Evolutionary conservation across 1,284 basidiomycete species (phyloP), one percentile per base, ranked within the genome.

Genomic region (Leccinum cinnamomeum): DNA sequence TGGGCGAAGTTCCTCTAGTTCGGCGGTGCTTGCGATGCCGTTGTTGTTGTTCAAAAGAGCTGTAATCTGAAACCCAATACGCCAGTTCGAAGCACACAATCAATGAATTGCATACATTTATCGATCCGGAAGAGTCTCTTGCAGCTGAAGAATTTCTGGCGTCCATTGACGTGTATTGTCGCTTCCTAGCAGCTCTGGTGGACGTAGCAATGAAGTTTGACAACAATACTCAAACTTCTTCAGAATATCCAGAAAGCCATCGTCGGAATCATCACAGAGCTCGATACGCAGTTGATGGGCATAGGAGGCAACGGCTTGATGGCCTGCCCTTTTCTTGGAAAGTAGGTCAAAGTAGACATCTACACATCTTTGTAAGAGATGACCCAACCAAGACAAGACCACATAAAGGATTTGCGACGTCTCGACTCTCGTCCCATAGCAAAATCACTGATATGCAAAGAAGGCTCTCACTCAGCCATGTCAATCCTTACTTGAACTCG

Each of bases 61-160:
- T 70, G 89, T 88, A 39, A 90, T 75, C 71, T 92, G 90, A 68
- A 91, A 91, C 2, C 85, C 85, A 48, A 90, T 79, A 3, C 78
- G 70, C 86, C 88, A 90, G 14, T 74, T 64, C 11, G 65, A 62
- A 39, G 56, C 12, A 35, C 71, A 53, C n/a, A n/a, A 68, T 79
- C 72, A 48, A 84, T 78, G 12, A 72, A 71, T 18, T 74, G 68
- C 39, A 88, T 67, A 70, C 79, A 78, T 14, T 66, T 70, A 12
- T 77, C 75, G 18, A 89, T 70, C 16, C 3, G 8, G 30, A 30
- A 10, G 8, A 30, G 30, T 39, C 74, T 75, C 65, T 77, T 82
- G 7, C 68, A 65, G 0, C 74, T 67, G 67, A 87, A 90, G 64
- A 90, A 86, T 0, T 74, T 76, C 46, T 76, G 77, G 18, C 75